These are phyloP conservation scores for Ascoidea asiatica DNA, from an alignment of 805 yeast species.

Conservation along the genomic window DNA sequence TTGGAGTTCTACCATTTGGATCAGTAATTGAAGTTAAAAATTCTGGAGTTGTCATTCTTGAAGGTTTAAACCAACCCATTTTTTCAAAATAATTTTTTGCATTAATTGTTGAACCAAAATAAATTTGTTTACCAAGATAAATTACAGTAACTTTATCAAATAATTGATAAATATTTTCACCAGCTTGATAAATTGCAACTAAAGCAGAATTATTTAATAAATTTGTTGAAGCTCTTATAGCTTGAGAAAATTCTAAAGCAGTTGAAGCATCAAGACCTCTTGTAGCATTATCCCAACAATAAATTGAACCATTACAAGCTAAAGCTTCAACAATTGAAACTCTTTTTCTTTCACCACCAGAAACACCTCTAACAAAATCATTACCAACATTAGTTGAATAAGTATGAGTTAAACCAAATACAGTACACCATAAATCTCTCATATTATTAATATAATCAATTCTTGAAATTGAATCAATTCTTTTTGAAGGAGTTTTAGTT, in stretches of 20 bases:
- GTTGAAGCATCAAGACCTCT: slow-evolving; percentile 63
- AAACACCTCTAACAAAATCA: slow-evolving; percentile 55
- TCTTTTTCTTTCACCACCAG: slow-evolving; percentile 65
- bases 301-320: slow-evolving; percentile 36
- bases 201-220: slow-evolving; percentile 42
- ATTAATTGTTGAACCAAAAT: slow-evolving; percentile 26
- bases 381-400: slow-evolving; percentile 53
- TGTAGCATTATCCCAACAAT: slow-evolving; percentile 59
- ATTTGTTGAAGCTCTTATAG: slow-evolving; percentile 46
- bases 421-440: slow-evolving; percentile 25
- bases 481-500: slow-evolving; percentile 47
- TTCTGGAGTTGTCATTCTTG: slow-evolving; percentile 52
- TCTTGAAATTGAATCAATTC: slow-evolving; percentile 34
- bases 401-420: slow-evolving; percentile 46
- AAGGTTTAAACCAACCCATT: slow-evolving; percentile 41
- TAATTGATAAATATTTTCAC: slow-evolving; percentile 43
- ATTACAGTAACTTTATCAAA: slow-evolving; percentile 34
- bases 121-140: slow-evolving; percentile 34
- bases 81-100: slow-evolving; percentile 34
- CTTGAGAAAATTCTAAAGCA: slow-evolving; percentile 50
- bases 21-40: slow-evolving; percentile 47
- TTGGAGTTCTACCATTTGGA: slow-evolving; percentile 31
- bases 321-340: slow-evolving; percentile 57
- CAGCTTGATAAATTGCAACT: slow-evolving; percentile 57
- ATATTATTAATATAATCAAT: slow-evolving; percentile 29